Base-by-base conservation (phyloP, 106 monocot genomes). In the Posidonia australis region DNA sequence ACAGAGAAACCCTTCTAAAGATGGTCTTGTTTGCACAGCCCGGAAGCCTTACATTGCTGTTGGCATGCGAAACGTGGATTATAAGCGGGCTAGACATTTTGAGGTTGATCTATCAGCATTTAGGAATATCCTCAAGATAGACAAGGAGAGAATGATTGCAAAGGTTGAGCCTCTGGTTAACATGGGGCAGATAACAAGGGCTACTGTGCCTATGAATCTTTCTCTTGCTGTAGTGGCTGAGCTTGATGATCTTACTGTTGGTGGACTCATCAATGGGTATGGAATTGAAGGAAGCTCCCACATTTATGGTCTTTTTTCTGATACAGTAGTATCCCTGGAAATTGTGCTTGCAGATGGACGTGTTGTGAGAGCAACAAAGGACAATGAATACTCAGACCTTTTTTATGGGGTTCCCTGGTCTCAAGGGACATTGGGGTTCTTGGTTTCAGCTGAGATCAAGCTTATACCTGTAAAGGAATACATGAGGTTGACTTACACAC, bases 31-130 rank as follows among this genome's bases (percentile, higher is more conserved):
- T 25, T 74, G 74, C 74, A 74, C 74, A 11, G 74, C 74, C 9
- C 43, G 74, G 16, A 74, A 74, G 67, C 74, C 74, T 18, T 74
- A 74, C n/a, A 66, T 74, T 49, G 74, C 74, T 23, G 74, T 74
- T 32, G 74, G 74, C 54, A 67, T 74, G 66, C 23, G 74, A 17
- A 74, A 74, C 25, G 74, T 74, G n/a, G 74, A 74, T 60, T 74
- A 74, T 42, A 74, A 74, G 28, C 66, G 74, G 9, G 74, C 74
- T 36, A 64, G 74, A 23, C 74, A 74, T 57, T 74, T 74, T 51
- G 74, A 74, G 45, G 74, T 74, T 30, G 74, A 74, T 26, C 67
- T 74, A 0, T 48, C 66, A 0, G 67, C 56, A 42, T 74, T 74
- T 47, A 54, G 74, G 41, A 74, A 74, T 65, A 67, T 74, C 25